Evolutionary conservation across 2,329 filamentous ascomycete species (phyloP).

Genomic region (Claviceps pusilla): DNA sequence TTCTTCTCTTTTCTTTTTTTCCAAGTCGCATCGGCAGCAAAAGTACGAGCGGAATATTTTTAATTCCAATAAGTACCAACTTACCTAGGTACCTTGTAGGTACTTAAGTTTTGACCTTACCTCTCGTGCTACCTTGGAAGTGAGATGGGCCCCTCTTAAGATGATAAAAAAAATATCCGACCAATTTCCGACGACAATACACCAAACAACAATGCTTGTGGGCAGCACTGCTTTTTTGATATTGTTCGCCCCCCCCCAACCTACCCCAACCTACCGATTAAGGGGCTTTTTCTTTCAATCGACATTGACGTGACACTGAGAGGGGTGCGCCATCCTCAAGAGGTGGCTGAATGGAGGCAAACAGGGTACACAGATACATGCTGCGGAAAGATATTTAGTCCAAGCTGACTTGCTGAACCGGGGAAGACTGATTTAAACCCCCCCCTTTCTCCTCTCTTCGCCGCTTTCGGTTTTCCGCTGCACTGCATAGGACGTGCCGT

Average conservation of each 20-base stretch:
- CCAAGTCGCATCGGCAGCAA: too few species aligned
- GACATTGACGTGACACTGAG: constrained; percentile 1
- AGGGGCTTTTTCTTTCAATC: not conserved
- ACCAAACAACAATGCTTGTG: constrained; percentile 5
- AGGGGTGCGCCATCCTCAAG: not conserved
- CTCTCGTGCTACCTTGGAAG: not conserved
- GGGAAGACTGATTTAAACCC: too few species aligned
- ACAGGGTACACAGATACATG: not conserved
- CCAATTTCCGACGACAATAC: constrained; percentile 8
- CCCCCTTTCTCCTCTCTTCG: not conserved
- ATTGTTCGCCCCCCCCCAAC: constrained; percentile 1
- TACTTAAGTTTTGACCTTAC: not conserved
- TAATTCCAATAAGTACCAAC: too few species aligned
- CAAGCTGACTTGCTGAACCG: not conserved
- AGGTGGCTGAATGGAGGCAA: not conserved
- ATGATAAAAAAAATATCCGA: constrained; percentile 9
- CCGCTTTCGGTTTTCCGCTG: not conserved
- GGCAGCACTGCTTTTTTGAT: not conserved
- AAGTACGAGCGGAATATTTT: too few species aligned
- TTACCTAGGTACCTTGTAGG: not conserved
- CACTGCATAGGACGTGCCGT: constrained; percentile 1
- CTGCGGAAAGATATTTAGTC: constrained; percentile 1
- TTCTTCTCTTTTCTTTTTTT: too few species aligned
- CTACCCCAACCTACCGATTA: not conserved
- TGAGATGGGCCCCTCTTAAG: not conserved